A percentile compares a stretch with the other conserved stretches of the same genome.
Conservation (phyloP, 202 grass and related monocot genomes). For the Cymbopogon flexuosus region DNA sequence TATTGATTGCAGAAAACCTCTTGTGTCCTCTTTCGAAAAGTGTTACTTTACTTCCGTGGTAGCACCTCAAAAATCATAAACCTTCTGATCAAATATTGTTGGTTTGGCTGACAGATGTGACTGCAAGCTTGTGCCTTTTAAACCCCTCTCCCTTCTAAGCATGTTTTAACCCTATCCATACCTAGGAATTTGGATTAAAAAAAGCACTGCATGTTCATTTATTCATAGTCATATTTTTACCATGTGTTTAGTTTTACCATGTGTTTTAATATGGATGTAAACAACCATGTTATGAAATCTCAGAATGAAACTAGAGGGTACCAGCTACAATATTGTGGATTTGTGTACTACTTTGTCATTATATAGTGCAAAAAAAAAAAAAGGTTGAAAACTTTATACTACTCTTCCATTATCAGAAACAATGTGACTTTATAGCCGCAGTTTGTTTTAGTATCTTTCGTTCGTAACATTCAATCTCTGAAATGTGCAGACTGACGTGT, state of each 20-base stretch:
- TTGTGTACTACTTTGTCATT: not conserved
- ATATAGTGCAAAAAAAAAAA: not conserved
- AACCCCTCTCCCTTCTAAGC: not conserved
- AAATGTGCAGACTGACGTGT: conserved; percentile 53
- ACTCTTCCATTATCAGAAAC: not conserved
- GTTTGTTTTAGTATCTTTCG: not conserved
- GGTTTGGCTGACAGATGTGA: not conserved
- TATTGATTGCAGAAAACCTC: not conserved
- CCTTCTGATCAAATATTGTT: not conserved
- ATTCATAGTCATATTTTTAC: not conserved
- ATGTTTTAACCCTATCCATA: not conserved
- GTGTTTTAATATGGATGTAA: not conserved
- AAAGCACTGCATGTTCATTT: not conserved
- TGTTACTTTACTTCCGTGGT: not conserved
- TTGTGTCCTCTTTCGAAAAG: not conserved
- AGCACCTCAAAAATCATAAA: not conserved
- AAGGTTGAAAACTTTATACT: not conserved
- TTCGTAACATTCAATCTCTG: conserved; percentile 4
- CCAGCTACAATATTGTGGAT: not conserved
- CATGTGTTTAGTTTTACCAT: not conserved
- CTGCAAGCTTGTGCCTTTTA: not conserved
- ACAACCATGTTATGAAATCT: not conserved
- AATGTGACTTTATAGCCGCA: not conserved
- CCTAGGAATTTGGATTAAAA: not conserved
- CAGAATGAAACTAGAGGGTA: not conserved